A percentile compares a stretch with the other conserved stretches of the same genome.
phyloP scores from a whole-genome alignment of 306 rosid species.

The Gillenia trifoliata region DNA sequence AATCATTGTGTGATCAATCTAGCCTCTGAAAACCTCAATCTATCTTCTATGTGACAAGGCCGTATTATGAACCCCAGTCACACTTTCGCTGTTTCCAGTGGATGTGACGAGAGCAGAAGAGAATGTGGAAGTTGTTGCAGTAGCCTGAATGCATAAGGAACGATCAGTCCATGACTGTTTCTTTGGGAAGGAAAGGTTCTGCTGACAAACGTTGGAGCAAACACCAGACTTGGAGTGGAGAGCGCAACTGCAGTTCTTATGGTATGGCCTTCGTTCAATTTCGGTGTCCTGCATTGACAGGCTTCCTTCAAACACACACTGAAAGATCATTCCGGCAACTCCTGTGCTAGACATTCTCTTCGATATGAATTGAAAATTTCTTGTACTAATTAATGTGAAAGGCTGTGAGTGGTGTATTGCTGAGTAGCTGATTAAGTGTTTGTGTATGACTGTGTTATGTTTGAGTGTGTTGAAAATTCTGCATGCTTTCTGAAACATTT shows the following conservation, averaged over 20 bases:
- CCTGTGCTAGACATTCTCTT: slow-evolving; percentile 30
- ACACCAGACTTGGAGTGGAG: slow-evolving; percentile 7
- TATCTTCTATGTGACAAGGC: not conserved
- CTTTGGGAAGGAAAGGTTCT: slow-evolving; percentile 25
- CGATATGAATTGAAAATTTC: too few species aligned
- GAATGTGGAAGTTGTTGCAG: not conserved
- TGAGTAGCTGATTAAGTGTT: not conserved
- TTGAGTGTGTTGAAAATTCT: slow-evolving; percentile 8
- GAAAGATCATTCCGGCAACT: slow-evolving; percentile 34
- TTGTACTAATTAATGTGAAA: not conserved
- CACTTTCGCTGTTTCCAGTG: not conserved
- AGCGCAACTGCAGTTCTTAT: slow-evolving; percentile 31
- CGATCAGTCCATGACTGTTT: slow-evolving; percentile 4
- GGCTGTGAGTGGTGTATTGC: not conserved
- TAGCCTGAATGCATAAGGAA: not conserved
- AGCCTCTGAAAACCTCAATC: not conserved
- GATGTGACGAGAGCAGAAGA: not conserved
- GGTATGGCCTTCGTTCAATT: slow-evolving; percentile 68
- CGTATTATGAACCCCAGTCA: not conserved
- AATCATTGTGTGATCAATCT: not conserved
- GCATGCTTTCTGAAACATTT: not conserved
- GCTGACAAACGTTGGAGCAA: not conserved
- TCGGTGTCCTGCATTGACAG: slow-evolving; percentile 43
- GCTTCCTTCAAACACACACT: slow-evolving; percentile 54
- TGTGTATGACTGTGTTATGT: not conserved